Conservation (phyloP, 106 monocot species). For the Dioscorea dumetorum region DNA sequence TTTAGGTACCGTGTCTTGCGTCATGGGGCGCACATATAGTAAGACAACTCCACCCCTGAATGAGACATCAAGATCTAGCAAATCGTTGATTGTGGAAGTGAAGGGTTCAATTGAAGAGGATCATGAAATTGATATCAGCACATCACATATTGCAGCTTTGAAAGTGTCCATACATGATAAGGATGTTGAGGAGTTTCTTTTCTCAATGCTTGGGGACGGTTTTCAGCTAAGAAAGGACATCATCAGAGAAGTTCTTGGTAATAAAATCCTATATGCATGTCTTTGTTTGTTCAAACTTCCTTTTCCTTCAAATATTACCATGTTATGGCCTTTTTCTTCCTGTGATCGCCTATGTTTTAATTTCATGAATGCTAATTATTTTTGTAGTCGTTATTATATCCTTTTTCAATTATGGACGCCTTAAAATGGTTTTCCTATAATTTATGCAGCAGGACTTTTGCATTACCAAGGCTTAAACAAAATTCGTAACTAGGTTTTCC, state of each 20-base stretch:
- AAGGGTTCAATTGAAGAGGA: conserved; percentile 12
- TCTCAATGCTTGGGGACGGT: conserved; percentile 78
- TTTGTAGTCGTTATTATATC: too few species aligned
- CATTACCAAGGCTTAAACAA: too few species aligned
- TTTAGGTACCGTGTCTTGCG: conserved; percentile 50
- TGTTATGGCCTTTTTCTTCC: too few species aligned
- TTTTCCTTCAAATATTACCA: neutral
- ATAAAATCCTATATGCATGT: neutral
- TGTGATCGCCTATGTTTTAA: too few species aligned
- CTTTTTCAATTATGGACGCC: too few species aligned
- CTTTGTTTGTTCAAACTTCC: neutral
- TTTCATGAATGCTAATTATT: too few species aligned
- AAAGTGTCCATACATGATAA: conserved; percentile 14
- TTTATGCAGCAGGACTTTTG: too few species aligned
- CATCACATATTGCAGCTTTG: neutral
- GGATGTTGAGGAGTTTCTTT: conserved; percentile 65
- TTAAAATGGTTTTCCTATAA: too few species aligned
- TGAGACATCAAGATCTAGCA: conserved; percentile 24
- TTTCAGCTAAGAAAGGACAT: conserved; percentile 62
- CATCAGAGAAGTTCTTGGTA: conserved; percentile 65
- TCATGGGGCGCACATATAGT: conserved; percentile 49
- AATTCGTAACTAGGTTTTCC: too few species aligned
- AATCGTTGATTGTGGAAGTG: conserved; percentile 37
- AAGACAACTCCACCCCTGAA: conserved; percentile 4
- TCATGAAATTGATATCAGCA: neutral